Evolutionary conservation across 78 protist genomes (phyloP), one percentile per base, ranked within the genome.

Genomic region (Salpingoeca rosetta): DNA sequence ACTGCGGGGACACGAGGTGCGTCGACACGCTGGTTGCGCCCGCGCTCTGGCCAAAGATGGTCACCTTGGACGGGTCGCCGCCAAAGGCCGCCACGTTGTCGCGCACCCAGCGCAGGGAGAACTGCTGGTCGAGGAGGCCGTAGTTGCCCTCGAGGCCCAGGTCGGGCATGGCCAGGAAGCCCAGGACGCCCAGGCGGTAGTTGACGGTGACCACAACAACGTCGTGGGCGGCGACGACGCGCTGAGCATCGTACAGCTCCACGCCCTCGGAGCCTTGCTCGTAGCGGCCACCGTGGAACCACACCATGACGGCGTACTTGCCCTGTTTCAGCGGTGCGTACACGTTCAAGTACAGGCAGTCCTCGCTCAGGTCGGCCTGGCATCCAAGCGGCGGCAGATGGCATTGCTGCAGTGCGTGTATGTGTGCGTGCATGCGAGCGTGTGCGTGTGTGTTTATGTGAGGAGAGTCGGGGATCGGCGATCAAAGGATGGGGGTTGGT

Each of bases 11-110:
- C 41, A 77, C 51, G 44, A 90, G 45, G 44, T 90, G 95, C 40
- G 82, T 43, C 26, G 77, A 40, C 38, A 91, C 95, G 2, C 88
- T 75, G 0, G 87, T 74, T 31, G 91, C 94, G 45, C 95, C 95
- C 35, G 95, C 95, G 0, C 89, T 81, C 44, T 93, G 93, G 76
- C 95, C 94, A 75, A 84, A 87, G 84, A 93, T 87, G 27, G 94
- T 87, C 26, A 93, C 91, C 38, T 38, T n/a, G 27, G 24, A 11
- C 0, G 90, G 81, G 76, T 92, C 84, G 75, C 95, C 95, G 44
- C 92, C 92, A 85, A 93, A 93, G 44, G 85, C 57, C 41, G 57
- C 75, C 73, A 93, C 87, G 89, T 93, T 88, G 24, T 44, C 85
- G 27, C 82, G 86, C 75, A 92, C 92, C 94, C 94, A 93, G 25